phyloP scores from a whole-genome alignment of 2,329 filamentous ascomycete species.

The Podosphaera fusca region DNA sequence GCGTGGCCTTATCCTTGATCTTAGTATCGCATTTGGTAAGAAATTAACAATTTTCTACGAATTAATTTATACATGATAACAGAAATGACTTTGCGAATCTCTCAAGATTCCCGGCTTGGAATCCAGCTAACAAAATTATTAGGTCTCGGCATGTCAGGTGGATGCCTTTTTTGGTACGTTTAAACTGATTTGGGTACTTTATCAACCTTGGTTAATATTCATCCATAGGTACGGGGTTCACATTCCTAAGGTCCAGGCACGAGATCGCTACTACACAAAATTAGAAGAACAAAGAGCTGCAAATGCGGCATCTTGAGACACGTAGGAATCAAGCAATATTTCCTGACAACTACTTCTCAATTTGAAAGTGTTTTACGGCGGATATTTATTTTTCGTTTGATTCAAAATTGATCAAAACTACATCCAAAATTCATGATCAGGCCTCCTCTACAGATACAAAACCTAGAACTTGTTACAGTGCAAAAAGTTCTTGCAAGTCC shows the following conservation, averaged over 20 bases:
- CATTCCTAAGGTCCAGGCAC: constrained; percentile 18
- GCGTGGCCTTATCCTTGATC: constrained; percentile 31
- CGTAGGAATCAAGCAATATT: background rate
- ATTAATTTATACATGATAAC: too few species aligned
- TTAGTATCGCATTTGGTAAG: constrained; percentile 32
- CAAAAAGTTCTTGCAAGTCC: too few species aligned
- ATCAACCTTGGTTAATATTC: constrained; percentile 2
- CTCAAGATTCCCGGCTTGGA: background rate
- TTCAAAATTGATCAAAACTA: background rate
- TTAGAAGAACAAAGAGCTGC: constrained; percentile 19
- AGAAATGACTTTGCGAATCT: too few species aligned
- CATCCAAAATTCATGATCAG: too few species aligned
- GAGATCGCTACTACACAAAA: constrained; percentile 20
- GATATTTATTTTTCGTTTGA: background rate
- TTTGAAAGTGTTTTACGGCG: background rate
- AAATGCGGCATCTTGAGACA: constrained; percentile 5
- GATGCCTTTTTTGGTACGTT: constrained; percentile 32
- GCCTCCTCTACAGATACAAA: too few species aligned
- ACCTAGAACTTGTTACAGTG: too few species aligned
- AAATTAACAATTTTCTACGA: constrained; percentile 1
- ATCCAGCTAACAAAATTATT: background rate
- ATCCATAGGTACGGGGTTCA: constrained; percentile 20
- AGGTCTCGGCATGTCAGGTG: constrained; percentile 30
- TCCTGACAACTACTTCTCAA: background rate
- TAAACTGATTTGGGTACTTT: background rate